Evolutionary conservation across 495 filamentous ascomycete species (phyloP).

Genomic region (Trichoderma orchidacearum): DNA sequence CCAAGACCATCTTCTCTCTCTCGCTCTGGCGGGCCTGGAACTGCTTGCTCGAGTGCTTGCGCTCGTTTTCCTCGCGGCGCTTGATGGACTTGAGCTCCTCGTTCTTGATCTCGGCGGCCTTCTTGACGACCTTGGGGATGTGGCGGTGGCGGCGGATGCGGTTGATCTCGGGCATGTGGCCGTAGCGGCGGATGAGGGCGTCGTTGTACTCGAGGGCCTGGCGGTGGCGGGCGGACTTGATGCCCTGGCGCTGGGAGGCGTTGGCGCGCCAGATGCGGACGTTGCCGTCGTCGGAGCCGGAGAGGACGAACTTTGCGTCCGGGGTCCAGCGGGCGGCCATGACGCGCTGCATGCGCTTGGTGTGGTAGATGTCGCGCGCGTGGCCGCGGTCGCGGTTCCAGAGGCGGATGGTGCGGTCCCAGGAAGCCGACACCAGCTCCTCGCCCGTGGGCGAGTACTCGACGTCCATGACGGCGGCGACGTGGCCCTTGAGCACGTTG

Average conservation of each 20-base stretch:
- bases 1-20: slow-evolving; percentile 86
- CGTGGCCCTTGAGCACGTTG: slow-evolving; percentile 92
- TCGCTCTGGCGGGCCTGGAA: slow-evolving; percentile 60
- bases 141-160: slow-evolving; percentile 85
- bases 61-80: slow-evolving; percentile 83
- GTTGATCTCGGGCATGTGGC: slow-evolving; percentile 91
- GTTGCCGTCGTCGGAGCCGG: slow-evolving; percentile 86
- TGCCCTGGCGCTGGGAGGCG: slow-evolving; percentile 71
- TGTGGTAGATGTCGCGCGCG: slow-evolving; percentile 90
- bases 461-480: slow-evolving; percentile 92
- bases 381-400: slow-evolving; percentile 73
- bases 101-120: slow-evolving; percentile 90
- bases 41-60: slow-evolving; percentile 76
- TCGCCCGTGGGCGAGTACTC: slow-evolving; percentile 91
- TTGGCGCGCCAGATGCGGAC: slow-evolving; percentile 83
- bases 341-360: slow-evolving; percentile 94
- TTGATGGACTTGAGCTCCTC: slow-evolving; percentile 81
- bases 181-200: slow-evolving; percentile 67
- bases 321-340: slow-evolving; percentile 76
- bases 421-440: slow-evolving; percentile 82
- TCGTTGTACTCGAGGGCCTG: slow-evolving; percentile 87
- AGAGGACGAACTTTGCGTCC: slow-evolving; percentile 77
- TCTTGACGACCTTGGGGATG: slow-evolving; percentile 89
- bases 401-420: slow-evolving; percentile 48
- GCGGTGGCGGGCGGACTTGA: slow-evolving; percentile 72